phyloP scores from a whole-genome alignment of 2,329 filamentous ascomycete species.

The Claviceps cyperi region DNA sequence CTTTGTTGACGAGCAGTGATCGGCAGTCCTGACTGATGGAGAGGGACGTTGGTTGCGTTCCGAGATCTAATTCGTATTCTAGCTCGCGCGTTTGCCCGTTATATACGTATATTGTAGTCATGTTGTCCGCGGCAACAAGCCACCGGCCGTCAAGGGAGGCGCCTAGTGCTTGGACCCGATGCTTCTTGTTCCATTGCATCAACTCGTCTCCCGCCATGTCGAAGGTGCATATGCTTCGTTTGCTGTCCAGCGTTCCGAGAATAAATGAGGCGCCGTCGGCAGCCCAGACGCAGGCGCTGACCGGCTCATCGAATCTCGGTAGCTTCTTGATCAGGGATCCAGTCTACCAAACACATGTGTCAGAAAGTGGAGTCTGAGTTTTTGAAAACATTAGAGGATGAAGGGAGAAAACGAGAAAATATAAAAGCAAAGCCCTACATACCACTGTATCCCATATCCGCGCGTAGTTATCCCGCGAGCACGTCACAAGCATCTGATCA shows the following conservation, averaged over 20 bases:
- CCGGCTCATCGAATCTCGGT: constrained; percentile 63
- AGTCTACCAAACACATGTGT: constrained; percentile 28
- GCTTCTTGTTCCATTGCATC: constrained; percentile 52
- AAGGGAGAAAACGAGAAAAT: no score
- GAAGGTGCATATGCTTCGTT: constrained; percentile 56
- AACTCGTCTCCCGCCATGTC: constrained; percentile 46
- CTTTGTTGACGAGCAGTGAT: constrained; percentile 69
- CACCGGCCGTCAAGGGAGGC: constrained; percentile 67
- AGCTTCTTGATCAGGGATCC: constrained; percentile 50
- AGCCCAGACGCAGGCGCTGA: constrained; percentile 83
- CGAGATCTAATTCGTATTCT: constrained; percentile 54
- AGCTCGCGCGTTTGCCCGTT: constrained; percentile 62
- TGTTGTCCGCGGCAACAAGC: constrained; percentile 63
- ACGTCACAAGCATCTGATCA: constrained; percentile 72
- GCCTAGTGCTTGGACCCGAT: constrained; percentile 73
- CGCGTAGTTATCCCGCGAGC: constrained; percentile 59
- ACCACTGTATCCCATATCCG: constrained; percentile 62
- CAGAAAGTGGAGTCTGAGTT: background rate
- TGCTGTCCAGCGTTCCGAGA: constrained; percentile 59
- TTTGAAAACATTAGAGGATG: no score
- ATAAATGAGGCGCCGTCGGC: constrained; percentile 65
- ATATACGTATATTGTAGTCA: constrained; percentile 63
- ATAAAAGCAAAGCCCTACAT: constrained; percentile 16
- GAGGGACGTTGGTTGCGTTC: constrained; percentile 61
- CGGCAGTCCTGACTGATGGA: constrained; percentile 69